Evolutionary conservation across 1,284 basidiomycete genomes (phyloP).

Genomic region (Ustilago sp.): DNA sequence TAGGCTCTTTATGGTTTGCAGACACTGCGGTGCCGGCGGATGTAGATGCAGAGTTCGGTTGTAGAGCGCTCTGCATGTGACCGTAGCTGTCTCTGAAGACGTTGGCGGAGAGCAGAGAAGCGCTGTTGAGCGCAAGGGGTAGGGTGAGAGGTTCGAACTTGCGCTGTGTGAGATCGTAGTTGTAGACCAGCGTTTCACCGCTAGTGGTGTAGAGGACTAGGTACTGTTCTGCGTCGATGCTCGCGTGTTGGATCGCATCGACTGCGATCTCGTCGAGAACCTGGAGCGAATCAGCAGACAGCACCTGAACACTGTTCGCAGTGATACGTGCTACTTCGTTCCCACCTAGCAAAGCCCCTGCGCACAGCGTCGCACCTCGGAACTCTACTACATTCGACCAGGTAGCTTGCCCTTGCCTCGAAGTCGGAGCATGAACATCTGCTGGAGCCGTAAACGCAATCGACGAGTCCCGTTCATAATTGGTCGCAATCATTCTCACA

Average conservation of each 20-base stretch:
- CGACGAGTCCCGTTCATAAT: slow-evolving; percentile 5
- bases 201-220: slow-evolving; percentile 28
- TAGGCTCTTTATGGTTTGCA: neutral
- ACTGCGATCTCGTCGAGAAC: slow-evolving; percentile 19
- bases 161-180: slow-evolving; percentile 1
- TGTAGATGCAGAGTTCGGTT: neutral
- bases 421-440: neutral
- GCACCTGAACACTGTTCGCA: slow-evolving; percentile 16
- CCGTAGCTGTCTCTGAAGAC: slow-evolving; percentile 32
- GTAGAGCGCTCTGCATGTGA: slow-evolving; percentile 11
- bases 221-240: slow-evolving; percentile 36
- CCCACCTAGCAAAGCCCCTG: slow-evolving; percentile 20
- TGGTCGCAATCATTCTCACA: slow-evolving; percentile 20
- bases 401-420: neutral
- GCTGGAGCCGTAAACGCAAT: slow-evolving; percentile 17
- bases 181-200: slow-evolving; percentile 22
- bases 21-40: neutral
- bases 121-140: neutral
- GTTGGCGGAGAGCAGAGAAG: slow-evolving; percentile 26
- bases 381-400: slow-evolving; percentile 18
- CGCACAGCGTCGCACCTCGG: slow-evolving; percentile 13
- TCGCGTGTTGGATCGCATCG: slow-evolving; percentile 18
- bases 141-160: slow-evolving; percentile 22
- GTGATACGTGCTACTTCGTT: slow-evolving; percentile 28
- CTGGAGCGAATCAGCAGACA: slow-evolving; percentile 20